These are phyloP conservation scores for Boletus eberwhitei DNA, from an alignment of 768 basidiomycete species.

Conservation along the genomic window DNA sequence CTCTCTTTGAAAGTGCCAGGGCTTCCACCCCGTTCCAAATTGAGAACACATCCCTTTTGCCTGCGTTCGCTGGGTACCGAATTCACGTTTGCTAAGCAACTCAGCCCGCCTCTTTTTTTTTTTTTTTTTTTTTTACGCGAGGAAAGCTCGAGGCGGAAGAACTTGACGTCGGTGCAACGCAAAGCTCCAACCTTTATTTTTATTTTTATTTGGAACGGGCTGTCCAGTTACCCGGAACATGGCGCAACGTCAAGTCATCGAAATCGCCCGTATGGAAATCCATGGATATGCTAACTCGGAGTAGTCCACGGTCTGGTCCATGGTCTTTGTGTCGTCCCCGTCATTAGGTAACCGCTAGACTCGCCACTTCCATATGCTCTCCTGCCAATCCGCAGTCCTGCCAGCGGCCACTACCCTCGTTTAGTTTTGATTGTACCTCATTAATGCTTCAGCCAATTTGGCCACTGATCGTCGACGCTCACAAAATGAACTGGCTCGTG, in stretches of 20 bases:
- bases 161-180: background rate
- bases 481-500: no score
- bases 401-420: background rate
- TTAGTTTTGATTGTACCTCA: background rate
- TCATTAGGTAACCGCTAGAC: background rate
- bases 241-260: constrained; percentile 14
- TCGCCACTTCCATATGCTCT: background rate
- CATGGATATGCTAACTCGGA: background rate
- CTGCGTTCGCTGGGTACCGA: constrained; percentile 4
- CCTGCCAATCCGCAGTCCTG: background rate
- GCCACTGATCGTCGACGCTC: no score
- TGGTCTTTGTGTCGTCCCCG: background rate
- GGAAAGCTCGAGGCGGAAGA: background rate
- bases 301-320: background rate
- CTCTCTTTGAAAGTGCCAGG: constrained; percentile 1
- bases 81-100: constrained; percentile 12
- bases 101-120: background rate
- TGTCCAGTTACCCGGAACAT: constrained; percentile 20
- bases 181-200: no score
- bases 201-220: no score
- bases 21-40: constrained; percentile 22
- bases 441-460: no score
- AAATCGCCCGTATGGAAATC: background rate
- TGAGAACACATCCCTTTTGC: constrained; percentile 13
- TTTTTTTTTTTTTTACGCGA: background rate